Percentiles rank a stretch among this genome's conserved stretches.
Evolutionary conservation across 495 filamentous ascomycete species (phyloP).

Genomic region (Collariella sp.): DNA sequence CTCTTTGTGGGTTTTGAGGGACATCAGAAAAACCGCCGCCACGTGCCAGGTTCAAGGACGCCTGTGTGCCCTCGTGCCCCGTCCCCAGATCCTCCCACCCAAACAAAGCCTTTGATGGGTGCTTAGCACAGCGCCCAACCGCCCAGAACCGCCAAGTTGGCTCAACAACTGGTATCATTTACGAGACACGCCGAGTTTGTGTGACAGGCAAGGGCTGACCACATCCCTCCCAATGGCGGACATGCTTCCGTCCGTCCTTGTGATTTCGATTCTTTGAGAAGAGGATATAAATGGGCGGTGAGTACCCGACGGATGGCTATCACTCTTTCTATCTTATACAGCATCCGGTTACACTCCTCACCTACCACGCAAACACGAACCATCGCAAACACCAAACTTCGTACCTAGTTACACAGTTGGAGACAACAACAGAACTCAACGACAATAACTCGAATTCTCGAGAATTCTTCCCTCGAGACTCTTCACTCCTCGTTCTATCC

Average conservation of each 20-base stretch:
- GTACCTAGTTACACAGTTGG: no score
- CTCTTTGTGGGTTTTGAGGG: neutral
- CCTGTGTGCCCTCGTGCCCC: neutral
- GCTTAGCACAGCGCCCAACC: neutral
- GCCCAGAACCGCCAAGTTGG: neutral
- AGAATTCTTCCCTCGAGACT: no score
- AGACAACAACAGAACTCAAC: neutral
- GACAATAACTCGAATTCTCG: no score
- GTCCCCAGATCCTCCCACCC: neutral
- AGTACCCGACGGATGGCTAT: neutral
- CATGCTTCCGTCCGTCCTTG: neutral
- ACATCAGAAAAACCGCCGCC: neutral
- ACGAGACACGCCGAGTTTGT: neutral
- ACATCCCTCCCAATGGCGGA: neutral
- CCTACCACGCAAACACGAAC: no score
- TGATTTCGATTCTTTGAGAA: neutral
- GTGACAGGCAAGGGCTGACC: neutral
- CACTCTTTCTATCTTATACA: neutral
- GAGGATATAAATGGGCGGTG: neutral
- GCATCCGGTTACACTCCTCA: neutral
- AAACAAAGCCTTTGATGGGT: neutral
- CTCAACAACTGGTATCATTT: neutral
- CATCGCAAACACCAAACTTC: no score
- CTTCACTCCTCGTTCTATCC: no score
- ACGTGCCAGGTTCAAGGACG: neutral